phyloP scores from a whole-genome alignment of 1,284 basidiomycete genomes.

The Phenoliferia sp. region DNA sequence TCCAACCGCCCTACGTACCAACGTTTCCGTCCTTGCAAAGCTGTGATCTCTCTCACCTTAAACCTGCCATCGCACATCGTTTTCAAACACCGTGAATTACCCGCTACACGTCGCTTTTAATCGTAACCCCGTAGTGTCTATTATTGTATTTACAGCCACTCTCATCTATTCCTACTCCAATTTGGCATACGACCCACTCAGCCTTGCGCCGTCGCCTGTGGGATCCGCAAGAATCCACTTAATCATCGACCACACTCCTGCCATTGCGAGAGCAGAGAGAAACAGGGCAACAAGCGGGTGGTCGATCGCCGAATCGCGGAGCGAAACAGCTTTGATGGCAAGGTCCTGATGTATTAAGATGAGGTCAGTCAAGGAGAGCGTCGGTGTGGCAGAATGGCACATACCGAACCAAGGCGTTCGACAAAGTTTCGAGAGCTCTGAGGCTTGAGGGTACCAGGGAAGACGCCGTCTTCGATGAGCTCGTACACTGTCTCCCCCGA shows the following conservation, averaged over 20 bases:
- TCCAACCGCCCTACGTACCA: too few species aligned
- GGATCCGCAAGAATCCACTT: conserved; percentile 37
- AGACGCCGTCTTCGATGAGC: conserved; percentile 60
- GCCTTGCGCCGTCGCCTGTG: neutral
- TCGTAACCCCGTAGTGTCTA: neutral
- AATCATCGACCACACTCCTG: conserved; percentile 38
- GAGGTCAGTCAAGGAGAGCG: neutral
- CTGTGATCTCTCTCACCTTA: too few species aligned
- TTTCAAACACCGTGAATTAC: too few species aligned
- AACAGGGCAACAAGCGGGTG: conserved; percentile 42
- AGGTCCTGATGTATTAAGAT: neutral
- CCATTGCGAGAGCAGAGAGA: conserved; percentile 35
- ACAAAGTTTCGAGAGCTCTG: conserved; percentile 46
- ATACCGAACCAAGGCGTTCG: conserved; percentile 40
- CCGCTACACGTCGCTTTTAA: neutral
- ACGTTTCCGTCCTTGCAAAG: too few species aligned
- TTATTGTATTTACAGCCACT: neutral
- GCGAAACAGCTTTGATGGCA: neutral
- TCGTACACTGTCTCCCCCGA: conserved; percentile 58
- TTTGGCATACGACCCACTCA: neutral
- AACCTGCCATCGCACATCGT: too few species aligned
- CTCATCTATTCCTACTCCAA: neutral
- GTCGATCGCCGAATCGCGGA: conserved; percentile 24
- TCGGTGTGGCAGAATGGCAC: neutral
- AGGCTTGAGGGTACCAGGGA: conserved; percentile 53